Evolutionary conservation across 805 yeast species (phyloP), one percentile per base, ranked within the genome.

Genomic region (Maudiozyma saulgeensis): DNA sequence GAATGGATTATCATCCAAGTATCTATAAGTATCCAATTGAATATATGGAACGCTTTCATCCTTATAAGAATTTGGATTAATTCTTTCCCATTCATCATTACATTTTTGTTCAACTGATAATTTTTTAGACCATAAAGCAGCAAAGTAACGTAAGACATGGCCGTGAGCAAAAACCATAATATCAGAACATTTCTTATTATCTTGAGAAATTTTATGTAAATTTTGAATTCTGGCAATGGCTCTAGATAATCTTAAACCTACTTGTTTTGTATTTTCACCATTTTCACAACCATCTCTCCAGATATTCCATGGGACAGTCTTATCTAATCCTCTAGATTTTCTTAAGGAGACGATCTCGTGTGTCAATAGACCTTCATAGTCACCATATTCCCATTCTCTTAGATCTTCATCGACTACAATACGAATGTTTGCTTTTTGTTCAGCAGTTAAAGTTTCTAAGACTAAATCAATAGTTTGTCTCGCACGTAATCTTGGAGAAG

Each of bases 371-470:
- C 98, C 98, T 72, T 91, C 98, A 66, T 91, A 91, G 61, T 87
- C 93, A 56, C 98, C 98, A 60, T 91, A 91, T 56, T 87, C 95
- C 97, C 97, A 91, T 68, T 91, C 98, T 57, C 93, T 77, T 45
- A 89, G 68, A 59, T 87, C 89, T 45, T 85, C 80, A 53, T 81
- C 83, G 18, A 74, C 74, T 50, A 71, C 67, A 42, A 75, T 59
- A 8, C 74, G 69, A 45, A 82, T 73, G 6, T 66, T 54, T 9
- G 71, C 54, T 51, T 68, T 72, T 16, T 71, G 68, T 25, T 70
- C 71, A 13, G 69, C 73, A 23, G 73, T 71, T 43, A 81, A 60
- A 4, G 70, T 62, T 50, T 75, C 78, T 41, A 84, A 66, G 16
- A 89, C 70, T 51, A 89, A 71, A 16, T 82, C 76, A 46, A 80